These are phyloP conservation scores for Brasilioporus rufonigricans DNA, from an alignment of 768 basidiomycete species.

Conservation along the genomic window DNA sequence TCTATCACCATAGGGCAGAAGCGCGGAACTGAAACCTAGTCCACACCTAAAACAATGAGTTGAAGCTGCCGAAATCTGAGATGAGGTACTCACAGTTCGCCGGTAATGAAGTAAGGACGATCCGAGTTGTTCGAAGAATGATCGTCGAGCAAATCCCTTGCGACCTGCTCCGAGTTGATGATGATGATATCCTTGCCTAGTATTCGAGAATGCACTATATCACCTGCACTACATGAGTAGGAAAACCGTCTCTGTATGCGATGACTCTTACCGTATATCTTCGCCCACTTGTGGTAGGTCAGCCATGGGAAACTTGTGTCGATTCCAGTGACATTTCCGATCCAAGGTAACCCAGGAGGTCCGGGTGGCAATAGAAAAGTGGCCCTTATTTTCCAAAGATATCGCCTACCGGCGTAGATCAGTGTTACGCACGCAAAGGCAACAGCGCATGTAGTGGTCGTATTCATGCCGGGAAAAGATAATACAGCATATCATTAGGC, in stretches of 20 bases:
- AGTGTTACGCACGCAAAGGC: neutral
- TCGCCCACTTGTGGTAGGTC: neutral
- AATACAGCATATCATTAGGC: too few relatives aligned
- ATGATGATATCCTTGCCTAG: conserved; percentile 43
- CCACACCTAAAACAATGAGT: conserved; percentile 5
- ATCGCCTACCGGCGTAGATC: neutral
- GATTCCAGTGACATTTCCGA: neutral
- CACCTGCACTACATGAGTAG: conserved; percentile 17
- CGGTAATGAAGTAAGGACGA: conserved; percentile 35
- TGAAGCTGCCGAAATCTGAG: fast-evolving
- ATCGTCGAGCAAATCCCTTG: conserved; percentile 30
- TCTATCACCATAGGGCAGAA: neutral
- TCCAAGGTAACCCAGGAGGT: neutral
- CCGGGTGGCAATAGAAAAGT: neutral
- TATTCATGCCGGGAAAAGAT: neutral
- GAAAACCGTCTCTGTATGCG: neutral
- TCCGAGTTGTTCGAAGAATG: conserved; percentile 47
- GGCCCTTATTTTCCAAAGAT: neutral
- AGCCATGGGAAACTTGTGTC: neutral
- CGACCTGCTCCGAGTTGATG: conserved; percentile 20
- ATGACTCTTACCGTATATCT: neutral
- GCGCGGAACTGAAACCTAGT: conserved; percentile 8
- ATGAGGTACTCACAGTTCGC: conserved; percentile 5
- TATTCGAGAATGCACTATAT: conserved; percentile 26
- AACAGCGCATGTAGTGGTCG: neutral